phyloP scores from a whole-genome alignment of 805 yeast species.

The Diddensiella santjacobensis region DNA sequence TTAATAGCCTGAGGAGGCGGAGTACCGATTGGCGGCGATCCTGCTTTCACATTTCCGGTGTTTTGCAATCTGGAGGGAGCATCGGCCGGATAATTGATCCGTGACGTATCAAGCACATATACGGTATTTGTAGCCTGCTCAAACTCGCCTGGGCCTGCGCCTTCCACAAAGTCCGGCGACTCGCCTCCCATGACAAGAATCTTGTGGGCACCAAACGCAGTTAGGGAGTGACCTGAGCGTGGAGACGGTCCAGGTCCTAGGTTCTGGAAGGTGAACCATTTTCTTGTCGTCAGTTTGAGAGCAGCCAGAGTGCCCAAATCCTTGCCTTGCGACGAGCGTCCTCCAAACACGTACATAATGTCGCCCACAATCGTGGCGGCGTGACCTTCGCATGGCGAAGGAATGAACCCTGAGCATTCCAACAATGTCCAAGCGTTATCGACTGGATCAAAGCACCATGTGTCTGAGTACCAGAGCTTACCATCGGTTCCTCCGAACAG shows the following conservation, averaged over 20 bases:
- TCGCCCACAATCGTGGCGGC: constrained; percentile 77
- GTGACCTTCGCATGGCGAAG: constrained; percentile 90
- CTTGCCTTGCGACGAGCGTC: constrained; percentile 70
- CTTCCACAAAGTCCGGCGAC: constrained; percentile 47
- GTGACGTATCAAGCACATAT: constrained; percentile 58
- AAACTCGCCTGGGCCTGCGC: constrained; percentile 41
- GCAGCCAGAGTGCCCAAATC: constrained; percentile 65
- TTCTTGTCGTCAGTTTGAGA: constrained; percentile 66
- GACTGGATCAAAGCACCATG: constrained; percentile 76
- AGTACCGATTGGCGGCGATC: background rate
- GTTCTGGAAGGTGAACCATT: constrained; percentile 67
- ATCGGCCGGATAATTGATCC: constrained; percentile 42
- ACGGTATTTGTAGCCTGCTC: constrained; percentile 50
- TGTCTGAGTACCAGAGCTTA: constrained; percentile 62
- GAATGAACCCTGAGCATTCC: constrained; percentile 65
- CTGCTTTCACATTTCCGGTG: background rate
- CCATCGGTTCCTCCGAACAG: constrained; percentile 91
- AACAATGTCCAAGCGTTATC: constrained; percentile 66
- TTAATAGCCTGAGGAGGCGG: constrained; percentile 8
- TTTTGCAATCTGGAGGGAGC: background rate
- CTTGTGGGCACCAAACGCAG: constrained; percentile 64
- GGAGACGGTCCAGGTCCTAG: constrained; percentile 64
- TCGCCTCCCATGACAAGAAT: constrained; percentile 91
- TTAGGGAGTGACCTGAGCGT: constrained; percentile 87
- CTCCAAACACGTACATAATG: constrained; percentile 82